Conservation (phyloP, 495 filamentous ascomycete genomes). For the Chaetomium cochliodes region DNA sequence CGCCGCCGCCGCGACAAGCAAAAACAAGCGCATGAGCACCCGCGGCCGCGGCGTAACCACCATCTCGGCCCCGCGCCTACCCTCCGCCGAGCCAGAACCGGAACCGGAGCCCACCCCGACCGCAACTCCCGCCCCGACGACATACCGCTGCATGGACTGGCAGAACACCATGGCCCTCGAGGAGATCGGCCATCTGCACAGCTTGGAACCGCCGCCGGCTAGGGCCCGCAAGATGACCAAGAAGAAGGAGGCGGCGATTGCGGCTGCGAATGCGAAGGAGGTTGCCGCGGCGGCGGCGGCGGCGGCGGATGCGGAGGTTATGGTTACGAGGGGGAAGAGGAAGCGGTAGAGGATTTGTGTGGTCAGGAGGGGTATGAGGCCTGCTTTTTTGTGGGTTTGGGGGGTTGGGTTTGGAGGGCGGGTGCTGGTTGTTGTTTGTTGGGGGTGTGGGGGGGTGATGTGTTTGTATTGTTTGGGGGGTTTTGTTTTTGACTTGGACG, state of each 20-base stretch:
- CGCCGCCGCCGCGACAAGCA: slow-evolving; percentile 36
- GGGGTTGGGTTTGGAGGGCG: background rate
- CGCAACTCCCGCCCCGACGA: slow-evolving; percentile 32
- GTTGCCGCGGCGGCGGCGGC: slow-evolving; percentile 14
- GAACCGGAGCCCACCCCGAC: slow-evolving; percentile 48
- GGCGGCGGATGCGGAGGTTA: slow-evolving; percentile 14
- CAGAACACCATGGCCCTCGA: slow-evolving; percentile 72
- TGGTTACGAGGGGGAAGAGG: slow-evolving; percentile 28
- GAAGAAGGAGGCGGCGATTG: slow-evolving; percentile 34
- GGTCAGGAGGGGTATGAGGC: too few relatives aligned
- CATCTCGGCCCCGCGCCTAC: background rate
- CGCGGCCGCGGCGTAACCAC: slow-evolving; percentile 49
- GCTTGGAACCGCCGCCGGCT: slow-evolving; percentile 66
- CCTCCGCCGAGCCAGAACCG: background rate
- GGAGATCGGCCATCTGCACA: slow-evolving; percentile 79
- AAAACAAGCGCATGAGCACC: slow-evolving; percentile 68
- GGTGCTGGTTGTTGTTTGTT: background rate
- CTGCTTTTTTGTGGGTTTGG: background rate
- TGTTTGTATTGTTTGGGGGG: background rate
- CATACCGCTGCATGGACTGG: slow-evolving; percentile 78
- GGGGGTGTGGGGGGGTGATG: too few relatives aligned
- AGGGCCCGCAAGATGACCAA: slow-evolving; percentile 57
- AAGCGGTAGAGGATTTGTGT: slow-evolving; percentile 9
- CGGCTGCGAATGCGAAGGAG: slow-evolving; percentile 11
- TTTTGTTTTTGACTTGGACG: background rate